Evolutionary conservation across 2,329 filamentous ascomycete genomes (phyloP).

Genomic region (Pseudogymnoascus destructans): DNA sequence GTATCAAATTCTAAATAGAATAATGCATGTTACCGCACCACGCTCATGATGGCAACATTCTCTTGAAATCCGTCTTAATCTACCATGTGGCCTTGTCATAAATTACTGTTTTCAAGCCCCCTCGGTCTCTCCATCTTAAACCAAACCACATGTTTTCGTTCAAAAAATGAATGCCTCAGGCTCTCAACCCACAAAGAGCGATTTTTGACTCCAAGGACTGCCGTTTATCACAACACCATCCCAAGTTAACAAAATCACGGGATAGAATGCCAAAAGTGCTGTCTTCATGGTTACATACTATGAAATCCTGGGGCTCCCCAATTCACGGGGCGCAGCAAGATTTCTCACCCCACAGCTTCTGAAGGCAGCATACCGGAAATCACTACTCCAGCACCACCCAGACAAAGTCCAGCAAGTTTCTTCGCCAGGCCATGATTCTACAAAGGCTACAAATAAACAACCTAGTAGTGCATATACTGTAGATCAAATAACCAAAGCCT

Average conservation of each 20-base stretch:
- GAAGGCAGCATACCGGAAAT: conserved; percentile 50
- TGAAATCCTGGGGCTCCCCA: conserved; percentile 44
- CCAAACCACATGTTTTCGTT: not conserved
- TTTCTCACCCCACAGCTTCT: conserved; percentile 35
- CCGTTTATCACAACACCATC: not conserved
- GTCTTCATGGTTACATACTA: conserved; percentile 38
- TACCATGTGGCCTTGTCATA: not conserved
- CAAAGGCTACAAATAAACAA: conserved; percentile 13
- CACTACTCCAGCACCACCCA: conserved; percentile 52
- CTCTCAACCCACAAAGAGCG: not conserved
- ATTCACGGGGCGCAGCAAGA: conserved; percentile 33
- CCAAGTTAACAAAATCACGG: not conserved
- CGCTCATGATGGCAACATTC: not conserved
- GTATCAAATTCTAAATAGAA: conserved; percentile 9
- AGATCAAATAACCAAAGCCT: conserved; percentile 51
- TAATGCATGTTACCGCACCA: conserved; percentile 3
- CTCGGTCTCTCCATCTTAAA: not conserved
- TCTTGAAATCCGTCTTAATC: not conserved
- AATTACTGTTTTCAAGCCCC: not conserved
- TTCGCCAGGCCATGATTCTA: conserved; percentile 12
- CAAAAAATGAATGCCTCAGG: conserved; percentile 5
- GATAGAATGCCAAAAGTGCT: not conserved
- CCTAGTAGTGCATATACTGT: conserved; percentile 35
- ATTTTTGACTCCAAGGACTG: not conserved
- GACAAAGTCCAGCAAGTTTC: conserved; percentile 35